These are phyloP conservation scores for Sporisorium graminicola DNA, from an alignment of 1,284 basidiomycete genomes.

Conservation along the genomic window DNA sequence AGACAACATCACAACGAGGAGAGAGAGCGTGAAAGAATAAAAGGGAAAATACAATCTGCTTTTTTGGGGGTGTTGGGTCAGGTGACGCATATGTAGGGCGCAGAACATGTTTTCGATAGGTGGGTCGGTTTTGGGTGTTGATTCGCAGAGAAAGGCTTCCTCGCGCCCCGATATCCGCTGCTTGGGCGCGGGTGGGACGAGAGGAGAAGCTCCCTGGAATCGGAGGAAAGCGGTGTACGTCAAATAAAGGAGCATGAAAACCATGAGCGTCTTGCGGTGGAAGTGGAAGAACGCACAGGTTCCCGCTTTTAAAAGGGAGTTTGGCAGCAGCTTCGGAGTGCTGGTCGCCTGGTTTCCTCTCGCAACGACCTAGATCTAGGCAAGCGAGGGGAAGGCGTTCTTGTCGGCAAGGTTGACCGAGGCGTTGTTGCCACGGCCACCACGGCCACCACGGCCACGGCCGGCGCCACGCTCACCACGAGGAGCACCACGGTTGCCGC, in stretches of 20 bases:
- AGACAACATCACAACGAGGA: constrained; percentile 34
- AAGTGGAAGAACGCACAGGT: neutral
- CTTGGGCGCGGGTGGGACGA: constrained; percentile 7
- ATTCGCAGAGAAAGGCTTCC: neutral
- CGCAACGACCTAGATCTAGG: constrained; percentile 41
- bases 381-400: constrained; percentile 67
- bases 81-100: constrained; percentile 22
- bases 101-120: constrained; percentile 17
- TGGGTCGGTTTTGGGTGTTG: constrained; percentile 12
- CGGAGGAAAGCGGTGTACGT: constrained; percentile 12
- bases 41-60: constrained; percentile 45
- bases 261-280: constrained; percentile 6
- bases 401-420: constrained; percentile 72
- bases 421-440: constrained; percentile 75
- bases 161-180: constrained; percentile 14
- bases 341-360: constrained; percentile 5
- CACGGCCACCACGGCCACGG: constrained; percentile 72
- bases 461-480: constrained; percentile 52
- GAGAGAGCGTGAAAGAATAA: neutral
- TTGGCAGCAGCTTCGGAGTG: constrained; percentile 12
- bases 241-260: constrained; percentile 1
- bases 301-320: constrained; percentile 6
- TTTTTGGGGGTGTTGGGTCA: constrained; percentile 10
- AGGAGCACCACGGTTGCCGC: constrained; percentile 47
- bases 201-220: neutral